These are phyloP conservation scores for Rhodotorula sp. DNA, from an alignment of 1,284 basidiomycete genomes.

Conservation along the genomic window DNA sequence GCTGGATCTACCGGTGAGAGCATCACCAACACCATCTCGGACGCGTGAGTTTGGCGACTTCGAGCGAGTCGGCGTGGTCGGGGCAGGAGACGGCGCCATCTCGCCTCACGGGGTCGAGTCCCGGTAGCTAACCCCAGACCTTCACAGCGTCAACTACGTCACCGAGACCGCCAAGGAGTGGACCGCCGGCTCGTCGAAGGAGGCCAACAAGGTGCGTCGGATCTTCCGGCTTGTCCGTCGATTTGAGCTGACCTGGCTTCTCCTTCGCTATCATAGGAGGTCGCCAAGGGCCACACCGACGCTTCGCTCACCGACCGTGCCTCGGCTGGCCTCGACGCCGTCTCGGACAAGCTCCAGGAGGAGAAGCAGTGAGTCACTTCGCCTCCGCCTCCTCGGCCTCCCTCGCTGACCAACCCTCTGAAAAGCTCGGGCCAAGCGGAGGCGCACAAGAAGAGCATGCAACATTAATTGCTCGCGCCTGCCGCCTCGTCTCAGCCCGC, in stretches of 20 bases:
- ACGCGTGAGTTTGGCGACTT: conserved; percentile 2
- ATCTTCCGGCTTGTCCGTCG: background rate
- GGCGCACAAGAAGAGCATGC: no score
- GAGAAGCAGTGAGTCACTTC: conserved; percentile 3
- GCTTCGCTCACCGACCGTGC: conserved; percentile 34
- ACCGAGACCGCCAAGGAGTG: conserved; percentile 23
- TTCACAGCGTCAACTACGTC: conserved; percentile 26
- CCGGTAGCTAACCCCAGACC: background rate
- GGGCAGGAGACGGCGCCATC: no score
- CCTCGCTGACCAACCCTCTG: background rate
- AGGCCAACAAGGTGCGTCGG: conserved; percentile 26
- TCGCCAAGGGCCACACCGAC: conserved; percentile 38
- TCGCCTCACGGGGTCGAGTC: background rate
- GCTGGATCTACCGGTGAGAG: conserved; percentile 22
- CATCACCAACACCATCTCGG: conserved; percentile 20
- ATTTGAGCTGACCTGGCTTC: background rate
- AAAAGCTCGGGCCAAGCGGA: no score
- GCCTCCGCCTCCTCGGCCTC: background rate
- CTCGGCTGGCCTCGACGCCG: conserved; percentile 36
- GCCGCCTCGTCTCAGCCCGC: no score
- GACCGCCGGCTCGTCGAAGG: conserved; percentile 29
- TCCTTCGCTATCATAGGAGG: conserved; percentile 15
- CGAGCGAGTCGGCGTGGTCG: no score
- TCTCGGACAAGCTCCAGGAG: conserved; percentile 39
- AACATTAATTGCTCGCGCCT: no score